phyloP scores from a whole-genome alignment of 2,329 filamentous ascomycete genomes.

The Beauveria scarabaeidicola region DNA sequence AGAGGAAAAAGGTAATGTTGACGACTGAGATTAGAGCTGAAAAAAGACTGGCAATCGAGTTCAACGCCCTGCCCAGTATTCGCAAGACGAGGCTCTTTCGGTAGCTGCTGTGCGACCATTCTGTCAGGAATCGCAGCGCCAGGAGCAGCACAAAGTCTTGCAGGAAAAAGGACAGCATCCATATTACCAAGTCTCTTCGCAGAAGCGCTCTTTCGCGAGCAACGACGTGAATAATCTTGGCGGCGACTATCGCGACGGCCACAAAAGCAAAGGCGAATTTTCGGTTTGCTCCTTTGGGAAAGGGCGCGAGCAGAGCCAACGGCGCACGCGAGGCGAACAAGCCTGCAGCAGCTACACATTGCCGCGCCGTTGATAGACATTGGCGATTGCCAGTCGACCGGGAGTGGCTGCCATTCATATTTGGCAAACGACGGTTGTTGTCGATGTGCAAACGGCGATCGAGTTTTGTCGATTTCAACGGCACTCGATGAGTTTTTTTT shows the following conservation, averaged over 20 bases:
- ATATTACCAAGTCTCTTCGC: conserved; percentile 5
- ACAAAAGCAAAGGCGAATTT: conserved; percentile 10
- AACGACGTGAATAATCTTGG: conserved; percentile 8
- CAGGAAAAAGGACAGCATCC: conserved; percentile 9
- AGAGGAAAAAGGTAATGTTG: conserved; percentile 24
- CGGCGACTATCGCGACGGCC: conserved; percentile 7
- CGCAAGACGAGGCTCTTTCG: not conserved
- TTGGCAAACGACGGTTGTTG: no score
- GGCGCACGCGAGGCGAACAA: conserved; percentile 5
- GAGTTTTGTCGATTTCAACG: not conserved
- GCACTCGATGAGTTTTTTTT: not conserved
- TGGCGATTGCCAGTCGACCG: conserved; percentile 3
- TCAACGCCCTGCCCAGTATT: not conserved
- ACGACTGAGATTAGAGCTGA: conserved; percentile 6
- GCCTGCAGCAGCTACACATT: not conserved
- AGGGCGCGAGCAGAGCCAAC: not conserved
- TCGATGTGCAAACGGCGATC: not conserved
- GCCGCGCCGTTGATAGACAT: not conserved
- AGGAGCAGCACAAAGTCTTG: conserved; percentile 10
- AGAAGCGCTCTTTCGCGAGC: conserved; percentile 5
- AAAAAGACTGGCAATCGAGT: not conserved
- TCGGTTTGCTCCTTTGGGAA: conserved; percentile 1
- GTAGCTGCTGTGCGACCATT: conserved; percentile 5
- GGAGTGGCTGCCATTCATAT: conserved; percentile 1
- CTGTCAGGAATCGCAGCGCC: not conserved